Evolutionary conservation across 2,329 filamentous ascomycete species (phyloP), one percentile per base, ranked within the genome.

Genomic region (Berkeleyomyces rouxiae): DNA sequence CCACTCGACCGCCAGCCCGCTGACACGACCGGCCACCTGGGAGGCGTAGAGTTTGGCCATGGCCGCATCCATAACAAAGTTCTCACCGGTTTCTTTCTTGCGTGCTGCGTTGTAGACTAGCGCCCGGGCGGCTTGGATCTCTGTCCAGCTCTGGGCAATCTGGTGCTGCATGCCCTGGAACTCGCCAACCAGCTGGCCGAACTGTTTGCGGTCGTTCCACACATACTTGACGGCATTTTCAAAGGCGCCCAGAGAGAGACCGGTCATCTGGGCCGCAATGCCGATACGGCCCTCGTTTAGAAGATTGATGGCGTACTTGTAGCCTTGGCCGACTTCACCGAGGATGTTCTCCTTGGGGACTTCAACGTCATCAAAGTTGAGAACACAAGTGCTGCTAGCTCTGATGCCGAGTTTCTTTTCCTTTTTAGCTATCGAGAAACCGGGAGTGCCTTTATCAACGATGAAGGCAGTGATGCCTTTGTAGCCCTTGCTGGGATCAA

Each of bases 111-210:
- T 99, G 81, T 88, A 99, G 62, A 99, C 90, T 31, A 99, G 80
- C 7, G 90, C 90, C 59, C 93, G 85, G 0, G 93, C 93, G 39
- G 93, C 93, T 63, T 84, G 79, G 71, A 99, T 96, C 73, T 99
- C 93, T 33, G 87, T 89, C 77, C 92, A 97, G 1, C 90, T 87
- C 76, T 99, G 93, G 1, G 93, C 93, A 66, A 99, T 86, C 78
- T 99, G 93, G 78, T 96, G 91, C 77, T 97, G 92, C 93, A 99
- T 97, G 70, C 90, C 91, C 76, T 99, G 93, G 82, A 99, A 99
- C 73, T 95, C 88, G 70, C 93, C 93, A 65, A 99, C 86, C 62
- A 95, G 82, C 71, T 89, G 81, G 68, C 93, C 92, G 72, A 99
- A 99, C 77, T 99, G 93, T 78, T 89, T 90, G 70, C 93, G 88